phyloP scores from a whole-genome alignment of 768 basidiomycete genomes.

The Calocybe cyanea region DNA sequence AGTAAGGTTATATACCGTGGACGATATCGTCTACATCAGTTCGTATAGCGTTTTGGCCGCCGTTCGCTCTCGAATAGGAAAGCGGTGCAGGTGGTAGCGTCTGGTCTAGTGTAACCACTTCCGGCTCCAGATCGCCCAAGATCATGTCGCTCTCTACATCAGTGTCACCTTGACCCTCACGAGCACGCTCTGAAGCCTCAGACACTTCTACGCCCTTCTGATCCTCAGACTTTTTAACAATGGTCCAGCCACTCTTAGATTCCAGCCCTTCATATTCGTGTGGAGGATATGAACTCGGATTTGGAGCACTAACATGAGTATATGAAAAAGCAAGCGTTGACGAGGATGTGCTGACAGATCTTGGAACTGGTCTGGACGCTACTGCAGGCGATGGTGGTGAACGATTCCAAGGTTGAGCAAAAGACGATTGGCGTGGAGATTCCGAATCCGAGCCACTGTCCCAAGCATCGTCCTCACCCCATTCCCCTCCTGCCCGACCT shows the following conservation, averaged over 20 bases:
- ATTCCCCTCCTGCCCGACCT: constrained; percentile 41
- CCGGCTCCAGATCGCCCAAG: constrained; percentile 70
- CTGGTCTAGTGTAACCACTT: constrained; percentile 28
- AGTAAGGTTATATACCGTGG: constrained; percentile 48
- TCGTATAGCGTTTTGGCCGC: constrained; percentile 49
- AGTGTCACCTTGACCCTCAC: constrained; percentile 38
- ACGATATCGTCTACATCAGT: constrained; percentile 73
- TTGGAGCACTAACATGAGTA: constrained; percentile 73
- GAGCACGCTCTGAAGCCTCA: constrained; percentile 10
- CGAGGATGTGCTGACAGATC: constrained; percentile 47
- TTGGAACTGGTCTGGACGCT: constrained; percentile 56
- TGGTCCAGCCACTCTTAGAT: constrained; percentile 72
- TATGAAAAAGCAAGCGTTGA: constrained; percentile 76
- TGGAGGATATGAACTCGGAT: constrained; percentile 72
- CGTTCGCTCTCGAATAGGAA: constrained; percentile 36
- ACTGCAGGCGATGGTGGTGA: constrained; percentile 30
- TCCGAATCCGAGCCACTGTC: constrained; percentile 81
- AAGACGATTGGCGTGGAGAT: constrained; percentile 53
- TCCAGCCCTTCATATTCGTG: constrained; percentile 37
- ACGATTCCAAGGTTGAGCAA: constrained; percentile 43
- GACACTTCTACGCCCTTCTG: constrained; percentile 18
- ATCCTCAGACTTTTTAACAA: constrained; percentile 46
- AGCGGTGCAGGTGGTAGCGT: constrained; percentile 22
- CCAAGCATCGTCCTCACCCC: constrained; percentile 89
- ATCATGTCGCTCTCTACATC: constrained; percentile 77